A percentile compares a stretch with the other conserved stretches of the same genome.
Evolutionary conservation across 345 rosid genomes (phyloP).

Genomic region (Eutrema yunnanense): DNA sequence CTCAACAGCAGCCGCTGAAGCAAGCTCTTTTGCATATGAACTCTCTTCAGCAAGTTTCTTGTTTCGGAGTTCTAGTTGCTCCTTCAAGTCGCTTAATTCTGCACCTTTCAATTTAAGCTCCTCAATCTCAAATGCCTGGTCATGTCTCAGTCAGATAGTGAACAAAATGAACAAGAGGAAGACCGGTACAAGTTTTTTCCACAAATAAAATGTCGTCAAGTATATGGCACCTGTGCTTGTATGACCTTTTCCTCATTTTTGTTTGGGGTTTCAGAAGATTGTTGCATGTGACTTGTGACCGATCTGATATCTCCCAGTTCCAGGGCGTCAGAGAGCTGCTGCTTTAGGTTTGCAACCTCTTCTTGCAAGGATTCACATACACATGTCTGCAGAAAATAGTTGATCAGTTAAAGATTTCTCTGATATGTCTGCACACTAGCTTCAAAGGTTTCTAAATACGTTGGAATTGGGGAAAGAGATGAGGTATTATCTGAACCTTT

Average conservation of each 20-base stretch:
- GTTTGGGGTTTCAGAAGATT: constrained; percentile 3
- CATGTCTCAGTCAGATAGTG: constrained; percentile 9
- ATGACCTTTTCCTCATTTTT: constrained; percentile 13
- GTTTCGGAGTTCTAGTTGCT: constrained; percentile 58
- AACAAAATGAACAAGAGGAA: not conserved
- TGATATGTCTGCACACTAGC: not conserved
- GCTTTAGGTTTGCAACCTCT: constrained; percentile 61
- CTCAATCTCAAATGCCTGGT: constrained; percentile 63
- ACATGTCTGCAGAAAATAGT: constrained; percentile 42
- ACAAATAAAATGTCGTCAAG: constrained; percentile 17
- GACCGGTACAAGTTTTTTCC: not conserved
- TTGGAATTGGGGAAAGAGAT: not conserved
- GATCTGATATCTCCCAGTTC: constrained; percentile 33
- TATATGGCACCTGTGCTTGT: constrained; percentile 21
- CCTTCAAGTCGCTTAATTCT: constrained; percentile 50
- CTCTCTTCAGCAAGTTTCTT: constrained; percentile 87
- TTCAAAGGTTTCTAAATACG: not conserved
- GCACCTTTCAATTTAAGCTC: constrained; percentile 58
- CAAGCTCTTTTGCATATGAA: constrained; percentile 90
- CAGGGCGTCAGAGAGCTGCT: constrained; percentile 68
- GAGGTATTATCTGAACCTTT: constrained; percentile 48
- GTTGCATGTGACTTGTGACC: constrained; percentile 14
- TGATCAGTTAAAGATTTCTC: constrained; percentile 16
- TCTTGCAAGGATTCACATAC: constrained; percentile 76
- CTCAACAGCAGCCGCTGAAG: constrained; percentile 96